phyloP scores from a whole-genome alignment of 2,329 filamentous ascomycete genomes.

The Diaporthe sp. region DNA sequence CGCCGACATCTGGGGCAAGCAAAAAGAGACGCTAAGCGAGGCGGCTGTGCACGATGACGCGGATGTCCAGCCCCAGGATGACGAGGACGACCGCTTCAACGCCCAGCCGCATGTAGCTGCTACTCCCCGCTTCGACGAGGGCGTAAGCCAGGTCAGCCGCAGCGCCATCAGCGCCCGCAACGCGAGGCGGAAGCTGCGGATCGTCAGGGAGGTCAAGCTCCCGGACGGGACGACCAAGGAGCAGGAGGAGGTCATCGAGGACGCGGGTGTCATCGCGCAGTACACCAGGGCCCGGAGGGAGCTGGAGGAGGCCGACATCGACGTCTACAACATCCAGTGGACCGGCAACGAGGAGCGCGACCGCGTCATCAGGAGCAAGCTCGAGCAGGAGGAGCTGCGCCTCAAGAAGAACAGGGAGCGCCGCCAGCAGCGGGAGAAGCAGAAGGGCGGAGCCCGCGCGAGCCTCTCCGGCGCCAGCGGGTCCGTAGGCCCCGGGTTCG shows the following conservation, averaged over 20 bases:
- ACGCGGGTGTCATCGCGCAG: constrained; percentile 87
- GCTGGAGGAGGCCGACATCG: constrained; percentile 76
- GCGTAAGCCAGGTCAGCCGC: constrained; percentile 80
- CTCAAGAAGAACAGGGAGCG: constrained; percentile 93
- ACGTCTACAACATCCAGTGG: constrained; percentile 68
- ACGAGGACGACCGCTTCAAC: constrained; percentile 77
- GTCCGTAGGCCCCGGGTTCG: constrained; percentile 53
- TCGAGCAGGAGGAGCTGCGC: constrained; percentile 81
- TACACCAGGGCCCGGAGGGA: constrained; percentile 84
- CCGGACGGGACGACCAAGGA: constrained; percentile 64
- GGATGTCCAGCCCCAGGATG: constrained; percentile 67
- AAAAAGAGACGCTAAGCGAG: constrained; percentile 82
- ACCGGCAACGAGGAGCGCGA: constrained; percentile 77
- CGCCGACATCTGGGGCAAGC: constrained; percentile 89
- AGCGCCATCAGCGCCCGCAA: constrained; percentile 68
- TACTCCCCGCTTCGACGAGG: constrained; percentile 81
- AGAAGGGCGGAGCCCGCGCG: constrained; percentile 64
- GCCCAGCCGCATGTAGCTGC: constrained; percentile 76
- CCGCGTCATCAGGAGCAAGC: constrained; percentile 66
- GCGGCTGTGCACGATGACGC: constrained; percentile 73
- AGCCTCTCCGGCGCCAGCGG: constrained; percentile 41
- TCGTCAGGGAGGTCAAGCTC: constrained; percentile 70
- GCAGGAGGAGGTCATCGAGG: constrained; percentile 76
- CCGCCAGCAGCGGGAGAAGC: constrained; percentile 88
- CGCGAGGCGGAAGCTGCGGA: constrained; percentile 75